Percentiles rank a stretch among this genome's conserved stretches.
Conservation (phyloP, 768 basidiomycete genomes). For the Candolleomyces efflorescens region DNA sequence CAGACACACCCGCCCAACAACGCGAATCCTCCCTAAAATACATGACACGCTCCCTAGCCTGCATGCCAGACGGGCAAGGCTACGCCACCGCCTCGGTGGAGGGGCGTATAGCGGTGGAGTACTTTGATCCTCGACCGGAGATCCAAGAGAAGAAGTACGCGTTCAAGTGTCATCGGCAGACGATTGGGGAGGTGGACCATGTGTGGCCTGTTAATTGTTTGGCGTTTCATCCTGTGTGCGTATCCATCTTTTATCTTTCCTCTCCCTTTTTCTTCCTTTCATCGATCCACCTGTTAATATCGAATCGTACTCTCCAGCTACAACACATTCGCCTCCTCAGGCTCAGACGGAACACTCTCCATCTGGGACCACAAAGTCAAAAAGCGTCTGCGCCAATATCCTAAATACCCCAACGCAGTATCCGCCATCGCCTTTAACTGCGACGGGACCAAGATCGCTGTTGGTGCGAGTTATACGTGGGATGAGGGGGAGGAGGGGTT, state of each 20-base stretch:
- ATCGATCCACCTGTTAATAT: background rate
- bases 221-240: slow-evolving; percentile 86
- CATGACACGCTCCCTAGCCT: slow-evolving; percentile 87
- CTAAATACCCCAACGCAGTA: slow-evolving; percentile 72
- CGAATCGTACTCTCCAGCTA: slow-evolving; percentile 40
- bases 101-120: slow-evolving; percentile 95
- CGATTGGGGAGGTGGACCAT: slow-evolving; percentile 87
- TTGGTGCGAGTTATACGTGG: slow-evolving; percentile 88
- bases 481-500: slow-evolving; percentile 78
- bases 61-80: slow-evolving; percentile 92
- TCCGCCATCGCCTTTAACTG: slow-evolving; percentile 78
- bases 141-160: slow-evolving; percentile 87
- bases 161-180: slow-evolving; percentile 94
- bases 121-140: slow-evolving; percentile 78
- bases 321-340: slow-evolving; percentile 94
- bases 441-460: slow-evolving; percentile 76
- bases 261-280: background rate
- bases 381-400: slow-evolving; percentile 89
- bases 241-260: slow-evolving; percentile 6
- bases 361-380: slow-evolving; percentile 98
- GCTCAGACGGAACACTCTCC: slow-evolving; percentile 90
- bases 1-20: slow-evolving; percentile 38
- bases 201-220: slow-evolving; percentile 97
- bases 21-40: slow-evolving; percentile 94
- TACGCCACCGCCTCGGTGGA: slow-evolving; percentile 94